These are phyloP conservation scores for Violaceomyces palustris DNA, from an alignment of 1,284 basidiomycete species.

Conservation along the genomic window DNA sequence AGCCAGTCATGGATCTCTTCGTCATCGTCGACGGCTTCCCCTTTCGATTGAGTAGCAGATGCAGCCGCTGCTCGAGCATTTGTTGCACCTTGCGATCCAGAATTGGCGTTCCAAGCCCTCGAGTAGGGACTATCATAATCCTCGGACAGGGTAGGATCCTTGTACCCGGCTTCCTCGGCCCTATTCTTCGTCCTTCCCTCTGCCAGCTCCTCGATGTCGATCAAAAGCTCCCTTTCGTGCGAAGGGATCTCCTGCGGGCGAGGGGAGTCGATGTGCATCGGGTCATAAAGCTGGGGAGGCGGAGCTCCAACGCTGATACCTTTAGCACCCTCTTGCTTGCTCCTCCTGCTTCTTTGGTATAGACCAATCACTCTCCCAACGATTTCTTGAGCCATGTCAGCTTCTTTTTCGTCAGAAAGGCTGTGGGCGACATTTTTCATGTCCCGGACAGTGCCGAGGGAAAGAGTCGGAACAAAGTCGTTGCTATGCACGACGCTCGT, in stretches of 20 bases:
- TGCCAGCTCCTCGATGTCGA: conserved; percentile 27
- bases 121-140: conserved; percentile 21
- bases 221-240: conserved; percentile 17
- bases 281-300: conserved; percentile 17
- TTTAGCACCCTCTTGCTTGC: conserved; percentile 8
- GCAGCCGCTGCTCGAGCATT: too few species aligned
- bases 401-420: conserved; percentile 26
- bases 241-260: conserved; percentile 25
- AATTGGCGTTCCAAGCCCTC: too few species aligned
- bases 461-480: conserved; percentile 55
- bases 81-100: too few species aligned
- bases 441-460: conserved; percentile 56
- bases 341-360: conserved; percentile 37
- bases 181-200: conserved; percentile 34
- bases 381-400: conserved; percentile 56
- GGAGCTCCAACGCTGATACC: conserved; percentile 4
- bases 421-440: conserved; percentile 56
- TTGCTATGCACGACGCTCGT: conserved; percentile 55
- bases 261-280: conserved; percentile 47
- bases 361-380: conserved; percentile 54
- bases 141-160: conserved; percentile 25
- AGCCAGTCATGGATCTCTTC: conserved; percentile 34
- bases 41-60: background rate
- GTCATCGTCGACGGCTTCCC: conserved; percentile 12
- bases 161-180: conserved; percentile 27